A percentile compares a stretch with the other conserved stretches of the same genome.
Evolutionary conservation across 176 grass and related monocot genomes (phyloP).

Genomic region (Cymbopogon citratus): DNA sequence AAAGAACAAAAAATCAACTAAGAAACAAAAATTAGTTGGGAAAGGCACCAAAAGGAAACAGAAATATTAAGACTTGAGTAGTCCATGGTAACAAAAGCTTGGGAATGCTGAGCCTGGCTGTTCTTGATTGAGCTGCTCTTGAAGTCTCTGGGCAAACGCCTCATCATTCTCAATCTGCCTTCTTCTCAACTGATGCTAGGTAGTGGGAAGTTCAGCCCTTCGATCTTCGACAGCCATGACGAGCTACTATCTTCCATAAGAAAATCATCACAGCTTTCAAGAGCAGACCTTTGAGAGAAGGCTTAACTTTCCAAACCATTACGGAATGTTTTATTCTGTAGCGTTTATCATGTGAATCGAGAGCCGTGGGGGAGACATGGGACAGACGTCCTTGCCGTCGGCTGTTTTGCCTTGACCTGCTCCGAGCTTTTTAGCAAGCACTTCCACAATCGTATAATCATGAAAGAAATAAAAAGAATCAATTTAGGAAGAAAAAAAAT

Average conservation of each 20-base stretch:
- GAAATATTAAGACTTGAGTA: constrained; percentile 21
- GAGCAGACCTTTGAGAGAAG: constrained; percentile 2
- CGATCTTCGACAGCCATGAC: constrained; percentile 25
- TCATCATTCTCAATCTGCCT: constrained; percentile 74
- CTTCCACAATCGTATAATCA: too few relatives aligned
- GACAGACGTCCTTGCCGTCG: too few relatives aligned
- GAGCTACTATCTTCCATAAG: constrained; percentile 13
- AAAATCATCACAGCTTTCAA: constrained; percentile 9
- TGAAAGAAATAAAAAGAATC: too few relatives aligned
- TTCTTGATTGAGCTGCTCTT: constrained; percentile 70
- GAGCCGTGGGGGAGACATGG: too few relatives aligned
- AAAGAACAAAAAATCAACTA: not conserved
- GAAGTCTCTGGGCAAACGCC: constrained; percentile 55
- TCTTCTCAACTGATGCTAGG: constrained; percentile 33
- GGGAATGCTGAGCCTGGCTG: constrained; percentile 18
- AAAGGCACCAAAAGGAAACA: constrained; percentile 1
- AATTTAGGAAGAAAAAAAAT: too few relatives aligned
- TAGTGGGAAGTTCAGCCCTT: constrained; percentile 41
- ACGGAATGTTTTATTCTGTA: too few relatives aligned
- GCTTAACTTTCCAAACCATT: too few relatives aligned
- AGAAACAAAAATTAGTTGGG: not conserved
- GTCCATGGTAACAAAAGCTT: constrained; percentile 45
- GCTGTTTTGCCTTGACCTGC: too few relatives aligned
- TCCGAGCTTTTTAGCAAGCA: too few relatives aligned
- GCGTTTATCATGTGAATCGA: too few relatives aligned